Base-by-base conservation (phyloP, 2,329 filamentous ascomycete species). In the Colletotrichum sp. region DNA sequence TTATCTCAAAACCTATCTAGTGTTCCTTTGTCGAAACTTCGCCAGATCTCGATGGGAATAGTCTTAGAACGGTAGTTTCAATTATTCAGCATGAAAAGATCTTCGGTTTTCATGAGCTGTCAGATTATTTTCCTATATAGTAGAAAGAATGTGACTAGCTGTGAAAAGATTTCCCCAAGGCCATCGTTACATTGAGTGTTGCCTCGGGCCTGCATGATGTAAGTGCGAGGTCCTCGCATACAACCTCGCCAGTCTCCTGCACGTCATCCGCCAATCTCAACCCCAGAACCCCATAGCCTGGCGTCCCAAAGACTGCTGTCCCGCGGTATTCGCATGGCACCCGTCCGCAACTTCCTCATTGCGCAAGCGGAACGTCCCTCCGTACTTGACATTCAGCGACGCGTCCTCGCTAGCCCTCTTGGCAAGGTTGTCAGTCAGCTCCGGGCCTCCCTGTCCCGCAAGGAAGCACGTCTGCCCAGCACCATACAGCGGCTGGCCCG, bases 81-180 rank as follows among this genome's bases (percentile, higher is more conserved):
- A 24, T 24, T 24, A 24, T 24, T 24, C 24, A 24, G 24, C 24
- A 24, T 24, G 24, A 24, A 24, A 24, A 24, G 24, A 24, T 24
- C 24, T 24, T 24, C 24, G 24, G 24, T 24, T 24, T 14, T 0
- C 32, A 34, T 34, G 32, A 34, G 32, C 13, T 14, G 13, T 14
- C 13, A 34, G 3, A 34, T 13, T 24, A 24, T 24, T 24, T 24
- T 24, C 24, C 0, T 4, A 34, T 21, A n/a, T 5, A 6, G 10
- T 7, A 24, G 24, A 21, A 12, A 1, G 9, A 52, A 10, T 52
- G 6, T 21, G 6, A 52, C n/a, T 52, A 13, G 6, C 5, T 26
- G 4, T 26, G 4, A 4, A 21, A 52, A 13, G 4, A 13, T 21
- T 52, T 2, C 0, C n/a, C 10, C 43, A 0, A 21, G 13, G 3